Evolutionary conservation across 2,329 filamentous ascomycete genomes (phyloP).

Genomic region (Penicillium sp.): DNA sequence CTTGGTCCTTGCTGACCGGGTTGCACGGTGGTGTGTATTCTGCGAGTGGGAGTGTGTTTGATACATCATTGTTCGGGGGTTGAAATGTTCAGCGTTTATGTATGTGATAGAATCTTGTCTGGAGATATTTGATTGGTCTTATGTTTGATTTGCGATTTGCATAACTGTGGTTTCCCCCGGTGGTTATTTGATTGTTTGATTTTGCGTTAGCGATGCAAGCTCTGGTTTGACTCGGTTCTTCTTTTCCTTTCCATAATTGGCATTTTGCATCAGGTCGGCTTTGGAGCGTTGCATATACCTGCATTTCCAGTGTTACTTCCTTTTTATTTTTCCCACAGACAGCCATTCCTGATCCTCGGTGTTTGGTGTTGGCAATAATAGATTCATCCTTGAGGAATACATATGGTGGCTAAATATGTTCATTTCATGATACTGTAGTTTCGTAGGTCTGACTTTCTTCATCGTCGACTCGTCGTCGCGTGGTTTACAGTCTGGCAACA

Average conservation of each 20-base stretch:
- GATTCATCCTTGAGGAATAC: constrained; percentile 1
- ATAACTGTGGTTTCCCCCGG: constrained; percentile 8
- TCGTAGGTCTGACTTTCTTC: neutral
- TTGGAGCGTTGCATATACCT: constrained; percentile 33
- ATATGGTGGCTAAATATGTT: neutral
- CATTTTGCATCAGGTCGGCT: constrained; percentile 33
- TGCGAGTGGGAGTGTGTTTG: constrained; percentile 68
- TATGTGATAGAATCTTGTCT: constrained; percentile 10
- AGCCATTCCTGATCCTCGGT: constrained; percentile 11
- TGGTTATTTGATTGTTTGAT: neutral
- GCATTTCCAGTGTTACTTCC: constrained; percentile 17
- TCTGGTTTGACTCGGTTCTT: neutral
- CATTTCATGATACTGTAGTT: neutral
- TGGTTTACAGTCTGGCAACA: constrained; percentile 35
- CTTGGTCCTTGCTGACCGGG: constrained; percentile 68
- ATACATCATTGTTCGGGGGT: constrained; percentile 26
- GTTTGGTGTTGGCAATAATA: constrained; percentile 22
- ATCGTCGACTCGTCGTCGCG: neutral
- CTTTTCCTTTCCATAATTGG: constrained; percentile 24
- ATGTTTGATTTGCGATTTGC: constrained; percentile 11
- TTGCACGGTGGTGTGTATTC: constrained; percentile 72
- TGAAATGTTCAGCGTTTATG: constrained; percentile 15
- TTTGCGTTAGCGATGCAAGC: constrained; percentile 7
- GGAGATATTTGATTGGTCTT: constrained; percentile 5
- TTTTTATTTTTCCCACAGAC: constrained; percentile 13